Conservation (phyloP, 164 flowering plant species). For the Magnolia sinica region DNA sequence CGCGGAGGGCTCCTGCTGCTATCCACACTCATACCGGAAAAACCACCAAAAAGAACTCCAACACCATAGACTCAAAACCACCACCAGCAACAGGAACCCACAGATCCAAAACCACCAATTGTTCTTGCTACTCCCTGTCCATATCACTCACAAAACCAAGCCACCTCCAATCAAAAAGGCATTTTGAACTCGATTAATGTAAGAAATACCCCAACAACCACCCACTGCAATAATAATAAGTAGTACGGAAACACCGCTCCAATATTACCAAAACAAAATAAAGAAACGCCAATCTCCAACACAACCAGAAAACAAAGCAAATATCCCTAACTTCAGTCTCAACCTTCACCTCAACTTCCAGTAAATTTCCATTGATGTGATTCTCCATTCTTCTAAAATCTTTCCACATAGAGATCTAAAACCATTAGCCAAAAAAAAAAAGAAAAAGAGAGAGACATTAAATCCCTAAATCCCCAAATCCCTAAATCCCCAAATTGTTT, state of each 20-base stretch:
- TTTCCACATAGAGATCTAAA: background rate
- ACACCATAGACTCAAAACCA: background rate
- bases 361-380: no score
- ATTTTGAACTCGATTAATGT: background rate
- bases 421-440: background rate
- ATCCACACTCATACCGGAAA: constrained; percentile 18
- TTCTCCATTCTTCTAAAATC: no score
- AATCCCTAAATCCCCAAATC: no score
- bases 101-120: no score
- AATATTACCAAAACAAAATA: no score
- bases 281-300: no score
- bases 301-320: no score
- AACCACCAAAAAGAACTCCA: background rate
- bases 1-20: constrained; percentile 30
- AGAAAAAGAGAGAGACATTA: background rate
- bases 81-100: background rate
- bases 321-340: no score
- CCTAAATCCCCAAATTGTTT: no score
- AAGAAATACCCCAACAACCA: no score
- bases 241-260: no score
- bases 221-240: no score
- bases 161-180: constrained; percentile 19
- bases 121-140: constrained; percentile 21
- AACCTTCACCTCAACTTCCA: background rate
- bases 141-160: constrained; percentile 27